Evolutionary conservation across 352 stramenopile genomes (phyloP), one percentile per base, ranked within the genome.

Genomic region (Lagenidium giganteum): DNA sequence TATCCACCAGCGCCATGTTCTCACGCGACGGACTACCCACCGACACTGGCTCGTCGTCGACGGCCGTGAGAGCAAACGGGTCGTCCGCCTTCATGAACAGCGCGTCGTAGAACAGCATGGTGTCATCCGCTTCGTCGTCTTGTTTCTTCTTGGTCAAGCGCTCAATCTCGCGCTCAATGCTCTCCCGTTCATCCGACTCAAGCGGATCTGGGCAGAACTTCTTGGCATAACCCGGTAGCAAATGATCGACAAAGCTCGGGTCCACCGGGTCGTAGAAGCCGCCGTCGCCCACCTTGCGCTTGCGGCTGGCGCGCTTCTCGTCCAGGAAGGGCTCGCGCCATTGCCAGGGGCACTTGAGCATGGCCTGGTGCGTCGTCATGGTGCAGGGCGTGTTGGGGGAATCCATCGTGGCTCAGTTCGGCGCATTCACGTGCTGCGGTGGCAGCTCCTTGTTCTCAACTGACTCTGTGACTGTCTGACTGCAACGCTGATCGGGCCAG

Each of bases 321-420:
- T 90, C 81, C 39, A 93, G 57, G 56, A 93, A 93, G 11, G 80
- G 77, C 51, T 87, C 67, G 23, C 81, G 81, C 81, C 81, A 93
- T 44, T 93, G 81, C 81, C 81, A 93, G 20, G 81, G 81, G 35
- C 81, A 93, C 61, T 93, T 93, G 68, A 93, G 83, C 56, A 93
- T 90, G 31, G 81, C 75, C 52, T 88, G 73, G 63, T 91, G 78
- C 38, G 57, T 82, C 28, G 59, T 76, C 51, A 68, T 69, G 22
- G 57, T 38, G 57, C 47, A 72, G 29, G 63, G 47, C 18, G 67
- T 70, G 25, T 54, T 64, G 28, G 68, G 48, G 17, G 64, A 76
- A 57, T 86, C 68, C 72, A 88, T 87, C 21, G 21, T 48, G 33
- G 39, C n/a, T n/a, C n/a, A 41, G 45, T 47, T 70, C 27, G 72